Percentiles rank a stretch among this genome's conserved stretches.
phyloP scores from a whole-genome alignment of 2,329 filamentous ascomycete species.

The Ophiostoma piceae region DNA sequence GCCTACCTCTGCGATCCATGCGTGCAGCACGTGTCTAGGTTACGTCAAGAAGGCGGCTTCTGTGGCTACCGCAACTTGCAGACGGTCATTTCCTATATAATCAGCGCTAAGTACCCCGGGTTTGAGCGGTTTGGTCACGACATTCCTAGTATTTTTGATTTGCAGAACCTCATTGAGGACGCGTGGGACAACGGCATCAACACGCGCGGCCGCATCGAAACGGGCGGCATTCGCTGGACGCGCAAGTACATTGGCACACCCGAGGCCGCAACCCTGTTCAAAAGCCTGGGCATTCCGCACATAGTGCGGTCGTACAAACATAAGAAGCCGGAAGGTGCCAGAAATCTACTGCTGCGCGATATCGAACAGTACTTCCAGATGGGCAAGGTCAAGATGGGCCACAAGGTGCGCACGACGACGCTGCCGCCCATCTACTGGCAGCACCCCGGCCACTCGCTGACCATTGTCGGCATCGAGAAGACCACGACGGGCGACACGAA shows the following conservation, averaged over 20 bases:
- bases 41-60: conserved; percentile 77
- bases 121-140: conserved; percentile 53
- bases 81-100: conserved; percentile 77
- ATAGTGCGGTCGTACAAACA: conserved; percentile 57
- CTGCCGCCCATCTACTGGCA: conserved; percentile 88
- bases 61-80: conserved; percentile 96
- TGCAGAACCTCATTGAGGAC: conserved; percentile 80
- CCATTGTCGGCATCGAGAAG: conserved; percentile 78
- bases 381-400: conserved; percentile 44
- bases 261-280: conserved; percentile 77
- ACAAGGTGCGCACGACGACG: conserved; percentile 64
- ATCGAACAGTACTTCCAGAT: conserved; percentile 70
- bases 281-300: conserved; percentile 62
- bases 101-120: conserved; percentile 52
- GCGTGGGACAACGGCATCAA: conserved; percentile 89
- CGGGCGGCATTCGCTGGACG: conserved; percentile 79
- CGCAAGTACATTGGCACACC: conserved; percentile 94
- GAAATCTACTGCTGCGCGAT: conserved; percentile 56
- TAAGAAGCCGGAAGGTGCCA: conserved; percentile 42
- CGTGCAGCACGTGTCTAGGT: conserved; percentile 75
- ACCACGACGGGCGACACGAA: conserved; percentile 58
- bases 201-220: conserved; percentile 66
- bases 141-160: conserved; percentile 70
- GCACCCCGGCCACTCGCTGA: conserved; percentile 82
- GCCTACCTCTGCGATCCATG: conserved; percentile 75